Evolutionary conservation across 2,329 filamentous ascomycete species (phyloP).

Genomic region (Pseudogymnoascus sp.): DNA sequence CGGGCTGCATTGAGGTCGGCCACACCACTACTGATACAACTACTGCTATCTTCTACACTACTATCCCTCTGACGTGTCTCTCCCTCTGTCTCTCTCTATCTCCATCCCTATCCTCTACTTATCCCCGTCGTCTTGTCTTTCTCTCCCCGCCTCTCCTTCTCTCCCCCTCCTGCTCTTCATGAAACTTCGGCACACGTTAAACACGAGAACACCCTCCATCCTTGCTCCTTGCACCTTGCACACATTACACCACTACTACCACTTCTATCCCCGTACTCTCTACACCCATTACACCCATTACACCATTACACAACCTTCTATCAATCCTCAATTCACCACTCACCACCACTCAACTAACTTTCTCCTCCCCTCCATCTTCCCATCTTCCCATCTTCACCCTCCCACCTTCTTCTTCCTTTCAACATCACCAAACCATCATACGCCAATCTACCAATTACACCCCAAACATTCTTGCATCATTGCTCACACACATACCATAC

Average conservation of each 20-base stretch:
- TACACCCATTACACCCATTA: too few relatives aligned
- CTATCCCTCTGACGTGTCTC: background rate
- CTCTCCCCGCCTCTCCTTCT: background rate
- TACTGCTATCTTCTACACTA: background rate
- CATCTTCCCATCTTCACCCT: conserved; percentile 14
- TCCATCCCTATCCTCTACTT: background rate
- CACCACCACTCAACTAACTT: conserved; percentile 1
- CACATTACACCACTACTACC: background rate
- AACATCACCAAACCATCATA: background rate
- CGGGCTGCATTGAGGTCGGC: background rate
- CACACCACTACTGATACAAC: background rate
- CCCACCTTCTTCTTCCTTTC: conserved; percentile 15
- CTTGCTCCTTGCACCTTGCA: background rate
- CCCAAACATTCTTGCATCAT: background rate
- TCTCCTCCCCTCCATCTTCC: conserved; percentile 10
- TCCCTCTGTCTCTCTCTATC: background rate
- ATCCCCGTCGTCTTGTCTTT: too few relatives aligned
- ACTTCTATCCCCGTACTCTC: too few relatives aligned
- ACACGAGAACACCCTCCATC: background rate
- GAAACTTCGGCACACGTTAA: background rate
- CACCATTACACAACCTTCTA: conserved; percentile 13
- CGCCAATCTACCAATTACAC: background rate
- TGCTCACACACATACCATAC: background rate
- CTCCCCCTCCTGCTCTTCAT: background rate
- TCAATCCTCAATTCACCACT: conserved; percentile 8